These are phyloP conservation scores for Glycine soja DNA, from an alignment of 306 rosid genomes.

Conservation along the genomic window DNA sequence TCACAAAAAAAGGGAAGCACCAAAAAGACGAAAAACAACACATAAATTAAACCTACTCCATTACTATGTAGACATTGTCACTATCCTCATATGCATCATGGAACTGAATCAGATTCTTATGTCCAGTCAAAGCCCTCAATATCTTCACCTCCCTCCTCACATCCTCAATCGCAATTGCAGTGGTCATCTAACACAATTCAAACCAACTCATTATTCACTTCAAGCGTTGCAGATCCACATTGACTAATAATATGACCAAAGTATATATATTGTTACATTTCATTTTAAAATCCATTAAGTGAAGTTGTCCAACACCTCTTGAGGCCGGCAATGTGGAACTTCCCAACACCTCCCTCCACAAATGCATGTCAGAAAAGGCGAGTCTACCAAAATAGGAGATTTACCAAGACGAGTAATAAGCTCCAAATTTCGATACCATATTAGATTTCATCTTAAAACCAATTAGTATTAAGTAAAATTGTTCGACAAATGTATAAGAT, in stretches of 20 bases:
- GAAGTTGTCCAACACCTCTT: too few species aligned
- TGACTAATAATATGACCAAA: not conserved
- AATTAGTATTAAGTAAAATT: too few species aligned
- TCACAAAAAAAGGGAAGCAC: not conserved
- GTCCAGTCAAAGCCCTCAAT: constrained; percentile 89
- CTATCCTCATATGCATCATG: constrained; percentile 87
- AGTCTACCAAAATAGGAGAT: too few species aligned
- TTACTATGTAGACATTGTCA: constrained; percentile 86
- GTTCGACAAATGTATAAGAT: too few species aligned
- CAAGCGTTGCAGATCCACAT: not conserved
- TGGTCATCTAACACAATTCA: constrained; percentile 76
- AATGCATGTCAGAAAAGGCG: too few species aligned
- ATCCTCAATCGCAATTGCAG: constrained; percentile 94
- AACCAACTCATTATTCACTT: constrained; percentile 14
- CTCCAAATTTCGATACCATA: too few species aligned
- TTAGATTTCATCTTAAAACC: too few species aligned
- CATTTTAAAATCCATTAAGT: too few species aligned
- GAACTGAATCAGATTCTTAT: constrained; percentile 74
- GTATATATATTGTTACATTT: too few species aligned
- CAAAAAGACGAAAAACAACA: constrained; percentile 4
- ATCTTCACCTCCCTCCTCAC: constrained; percentile 96
- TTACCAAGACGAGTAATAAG: too few species aligned
- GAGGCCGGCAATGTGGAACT: too few species aligned
- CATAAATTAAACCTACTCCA: constrained; percentile 74
- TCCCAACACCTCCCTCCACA: too few species aligned